Base-by-base conservation (phyloP, 2,329 filamentous ascomycete genomes). In the Diaporthe vexans region DNA sequence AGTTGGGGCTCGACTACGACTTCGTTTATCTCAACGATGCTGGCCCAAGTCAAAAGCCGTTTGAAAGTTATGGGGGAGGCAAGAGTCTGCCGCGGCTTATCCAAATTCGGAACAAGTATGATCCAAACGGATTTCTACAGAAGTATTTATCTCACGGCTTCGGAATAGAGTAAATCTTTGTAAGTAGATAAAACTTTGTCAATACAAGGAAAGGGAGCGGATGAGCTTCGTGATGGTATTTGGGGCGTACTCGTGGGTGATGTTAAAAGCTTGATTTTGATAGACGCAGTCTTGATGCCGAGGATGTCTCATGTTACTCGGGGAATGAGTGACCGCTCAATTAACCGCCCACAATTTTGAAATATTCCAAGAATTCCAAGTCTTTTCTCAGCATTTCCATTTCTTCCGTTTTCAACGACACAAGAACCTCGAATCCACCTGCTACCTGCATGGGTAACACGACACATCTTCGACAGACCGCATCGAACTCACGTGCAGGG, bases 11-110 rank as follows among this genome's bases (percentile, higher is more conserved):
- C 5, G 48, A 24, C 8, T 37, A 59, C 40, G 37, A 58, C 8
- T 71, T 71, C 26, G 19, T 71, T 3, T 71, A 59, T 11, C 40
- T 71, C 17, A 71, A 59, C 19, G 68, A 71, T 13, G 68, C 68
- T 21, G n/a, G 29, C 29, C 24, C 24, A 3, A 26, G 5, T 40
- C 68, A 71, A 13, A 48, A 29, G 24, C 54, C 68, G 4, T 71
- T 59, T 33, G 54, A 71, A 24, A 58, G 40, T 1, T 71, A 71
- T 26, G 68, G 37, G 4, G 40, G 29, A 26, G 68, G 68, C 19
- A 61, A 59, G 40, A 71, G 40, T 29, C 24, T 71, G 9, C 19
- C 54, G 2, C 54, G n/a, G n/a, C 40, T 71, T 19, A 59, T 48
- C 10, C 29, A 51, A 6, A 71, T 52, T 26, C 68, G 40, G 29